phyloP scores from a whole-genome alignment of 208 protist genomes.

The Leptomonas pyrrhocoris region DNA sequence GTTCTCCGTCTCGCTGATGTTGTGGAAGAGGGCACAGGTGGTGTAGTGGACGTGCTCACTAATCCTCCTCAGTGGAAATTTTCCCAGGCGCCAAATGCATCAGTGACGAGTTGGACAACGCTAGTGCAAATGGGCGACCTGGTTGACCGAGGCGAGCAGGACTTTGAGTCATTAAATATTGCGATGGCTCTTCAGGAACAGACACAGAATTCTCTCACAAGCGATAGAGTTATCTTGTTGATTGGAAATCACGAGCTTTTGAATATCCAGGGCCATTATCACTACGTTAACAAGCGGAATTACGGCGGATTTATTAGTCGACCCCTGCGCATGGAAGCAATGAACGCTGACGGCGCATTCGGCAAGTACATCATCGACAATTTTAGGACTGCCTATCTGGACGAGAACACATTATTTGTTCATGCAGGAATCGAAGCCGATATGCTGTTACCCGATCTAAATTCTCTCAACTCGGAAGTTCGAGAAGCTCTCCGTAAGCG shows the following conservation, averaged over 20 bases:
- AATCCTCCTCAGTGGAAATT: slow-evolving; percentile 31
- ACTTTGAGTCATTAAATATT: slow-evolving; percentile 53
- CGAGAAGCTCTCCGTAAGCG: slow-evolving; percentile 37
- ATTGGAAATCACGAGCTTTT: slow-evolving; percentile 91
- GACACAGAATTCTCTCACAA: slow-evolving; percentile 14
- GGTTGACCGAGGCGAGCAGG: slow-evolving; percentile 75
- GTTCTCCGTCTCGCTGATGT: slow-evolving; percentile 53
- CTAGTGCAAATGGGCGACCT: slow-evolving; percentile 86
- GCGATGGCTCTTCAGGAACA: slow-evolving; percentile 53
- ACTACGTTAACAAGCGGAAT: slow-evolving; percentile 65
- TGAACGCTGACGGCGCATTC: slow-evolving; percentile 52
- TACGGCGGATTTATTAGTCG: slow-evolving; percentile 64
- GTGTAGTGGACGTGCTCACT: slow-evolving; percentile 8
- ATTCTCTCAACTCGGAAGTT: slow-evolving; percentile 52
- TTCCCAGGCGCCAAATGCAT: slow-evolving; percentile 7
- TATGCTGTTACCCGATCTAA: slow-evolving; percentile 27
- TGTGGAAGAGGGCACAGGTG: slow-evolving; percentile 18
- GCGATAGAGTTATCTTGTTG: slow-evolving; percentile 70
- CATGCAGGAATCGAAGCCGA: slow-evolving; percentile 65
- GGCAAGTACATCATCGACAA: slow-evolving; percentile 68
- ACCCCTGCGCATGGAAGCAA: slow-evolving; percentile 44
- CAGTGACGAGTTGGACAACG: slow-evolving; percentile 41
- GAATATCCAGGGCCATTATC: slow-evolving; percentile 70
- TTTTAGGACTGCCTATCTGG: slow-evolving; percentile 56
- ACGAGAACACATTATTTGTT: slow-evolving; percentile 62